Percentiles rank a stretch among this genome's conserved stretches.
Conservation (phyloP, 2,329 filamentous ascomycete species). For the Colletotrichum spaethianum region DNA sequence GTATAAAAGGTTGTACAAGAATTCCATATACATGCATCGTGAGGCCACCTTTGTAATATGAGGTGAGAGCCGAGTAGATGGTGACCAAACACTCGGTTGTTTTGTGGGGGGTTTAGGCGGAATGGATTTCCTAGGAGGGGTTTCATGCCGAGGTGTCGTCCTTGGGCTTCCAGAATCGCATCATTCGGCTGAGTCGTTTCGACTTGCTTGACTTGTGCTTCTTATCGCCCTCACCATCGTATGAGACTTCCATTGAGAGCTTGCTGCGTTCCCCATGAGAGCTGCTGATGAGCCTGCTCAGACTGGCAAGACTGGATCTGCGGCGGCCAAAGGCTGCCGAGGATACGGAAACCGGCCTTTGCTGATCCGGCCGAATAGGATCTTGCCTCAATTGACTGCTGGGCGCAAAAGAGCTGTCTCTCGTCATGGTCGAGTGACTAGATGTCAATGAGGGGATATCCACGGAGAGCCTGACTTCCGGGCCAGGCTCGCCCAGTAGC, state of each 20-base stretch:
- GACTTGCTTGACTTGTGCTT: slow-evolving; percentile 74
- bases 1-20: slow-evolving; percentile 53
- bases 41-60: slow-evolving; percentile 40
- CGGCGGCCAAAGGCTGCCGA: slow-evolving; percentile 76
- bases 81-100: slow-evolving; percentile 17
- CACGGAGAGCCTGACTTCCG: slow-evolving; percentile 78
- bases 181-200: slow-evolving; percentile 80
- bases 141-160: slow-evolving; percentile 53
- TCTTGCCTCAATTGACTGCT: slow-evolving; percentile 64
- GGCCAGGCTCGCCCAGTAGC: slow-evolving; percentile 80
- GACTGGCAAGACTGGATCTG: slow-evolving; percentile 81
- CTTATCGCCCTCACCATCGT: slow-evolving; percentile 70
- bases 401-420: slow-evolving; percentile 69
- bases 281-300: slow-evolving; percentile 82
- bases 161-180: slow-evolving; percentile 83
- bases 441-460: slow-evolving; percentile 82
- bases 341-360: slow-evolving; percentile 73
- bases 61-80: slow-evolving; percentile 11
- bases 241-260: slow-evolving; percentile 76
- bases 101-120: background rate
- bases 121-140: background rate
- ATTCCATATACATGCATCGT: slow-evolving; percentile 55
- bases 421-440: slow-evolving; percentile 83
- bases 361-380: slow-evolving; percentile 63
- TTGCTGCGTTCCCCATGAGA: slow-evolving; percentile 83